phyloP scores from a whole-genome alignment of 257 asterid genomes.

The Hygrophila difformis region DNA sequence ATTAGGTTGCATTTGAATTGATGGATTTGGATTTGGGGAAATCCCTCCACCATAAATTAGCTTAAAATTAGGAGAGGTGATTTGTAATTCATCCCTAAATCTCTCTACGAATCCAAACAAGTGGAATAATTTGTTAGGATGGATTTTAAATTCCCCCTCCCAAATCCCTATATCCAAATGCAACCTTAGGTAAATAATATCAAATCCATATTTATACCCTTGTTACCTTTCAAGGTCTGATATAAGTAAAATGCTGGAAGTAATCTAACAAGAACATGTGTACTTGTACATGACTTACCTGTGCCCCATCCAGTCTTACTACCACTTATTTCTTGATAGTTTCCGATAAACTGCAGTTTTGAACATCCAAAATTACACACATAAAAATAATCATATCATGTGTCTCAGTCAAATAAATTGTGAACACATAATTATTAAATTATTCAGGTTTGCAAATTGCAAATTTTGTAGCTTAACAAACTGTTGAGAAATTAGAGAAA shows the following conservation, averaged over 20 bases:
- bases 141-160: no score
- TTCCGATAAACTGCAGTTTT: conserved; percentile 74
- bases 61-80: no score
- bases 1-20: no score
- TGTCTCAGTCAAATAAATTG: conserved; percentile 1
- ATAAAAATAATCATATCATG: conserved; percentile 2
- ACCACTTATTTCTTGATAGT: conserved; percentile 81
- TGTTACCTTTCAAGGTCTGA: conserved; percentile 2
- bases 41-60: no score
- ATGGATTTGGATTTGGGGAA: no score
- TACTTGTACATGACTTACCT: conserved; percentile 37
- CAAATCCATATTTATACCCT: neutral
- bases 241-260: neutral
- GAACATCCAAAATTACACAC: conserved; percentile 24
- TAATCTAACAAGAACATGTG: neutral
- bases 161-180: no score
- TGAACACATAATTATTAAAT: neutral
- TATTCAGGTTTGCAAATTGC: neutral
- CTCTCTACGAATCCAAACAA: no score
- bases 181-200: no score
- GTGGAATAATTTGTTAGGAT: no score
- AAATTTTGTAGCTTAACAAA: conserved; percentile 5
- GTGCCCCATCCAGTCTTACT: conserved; percentile 85
- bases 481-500: neutral
- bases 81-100: no score